These are phyloP conservation scores for Claviceps monticola DNA, from an alignment of 2,329 filamentous ascomycete species.

Conservation along the genomic window DNA sequence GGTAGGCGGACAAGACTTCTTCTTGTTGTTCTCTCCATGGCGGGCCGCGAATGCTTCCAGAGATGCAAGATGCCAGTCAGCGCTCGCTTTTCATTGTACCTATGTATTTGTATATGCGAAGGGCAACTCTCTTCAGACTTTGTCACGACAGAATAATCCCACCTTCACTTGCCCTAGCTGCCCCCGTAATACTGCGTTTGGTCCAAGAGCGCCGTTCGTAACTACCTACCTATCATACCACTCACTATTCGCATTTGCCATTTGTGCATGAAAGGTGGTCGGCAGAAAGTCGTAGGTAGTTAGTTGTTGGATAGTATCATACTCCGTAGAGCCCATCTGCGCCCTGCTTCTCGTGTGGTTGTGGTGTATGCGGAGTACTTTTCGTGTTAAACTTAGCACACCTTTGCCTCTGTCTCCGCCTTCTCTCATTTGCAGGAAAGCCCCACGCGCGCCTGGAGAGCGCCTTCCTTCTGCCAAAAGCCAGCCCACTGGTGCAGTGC, in stretches of 20 bases:
- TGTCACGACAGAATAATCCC: background rate
- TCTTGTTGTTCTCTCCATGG: background rate
- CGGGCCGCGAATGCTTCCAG: background rate
- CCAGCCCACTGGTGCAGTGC: background rate
- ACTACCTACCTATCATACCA: background rate
- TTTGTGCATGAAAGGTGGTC: background rate
- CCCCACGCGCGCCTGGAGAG: conserved; percentile 1
- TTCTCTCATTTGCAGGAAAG: background rate
- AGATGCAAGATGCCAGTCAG: background rate
- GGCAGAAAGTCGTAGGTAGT: background rate
- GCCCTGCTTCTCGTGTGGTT: background rate
- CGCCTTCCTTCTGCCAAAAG: conserved; percentile 2
- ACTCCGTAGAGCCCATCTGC: background rate
- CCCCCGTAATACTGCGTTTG: background rate
- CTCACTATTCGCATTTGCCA: too few species aligned
- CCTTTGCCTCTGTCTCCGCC: background rate
- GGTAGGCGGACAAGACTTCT: background rate
- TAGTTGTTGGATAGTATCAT: background rate
- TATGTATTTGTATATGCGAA: background rate
- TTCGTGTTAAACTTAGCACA: background rate
- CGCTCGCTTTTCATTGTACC: background rate
- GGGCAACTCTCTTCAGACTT: background rate
- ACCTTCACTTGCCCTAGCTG: background rate
- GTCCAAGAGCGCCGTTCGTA: background rate
- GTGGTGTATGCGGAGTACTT: background rate